Evolutionary conservation across 345 rosid genomes (phyloP).

Genomic region (Carallia brachiata): DNA sequence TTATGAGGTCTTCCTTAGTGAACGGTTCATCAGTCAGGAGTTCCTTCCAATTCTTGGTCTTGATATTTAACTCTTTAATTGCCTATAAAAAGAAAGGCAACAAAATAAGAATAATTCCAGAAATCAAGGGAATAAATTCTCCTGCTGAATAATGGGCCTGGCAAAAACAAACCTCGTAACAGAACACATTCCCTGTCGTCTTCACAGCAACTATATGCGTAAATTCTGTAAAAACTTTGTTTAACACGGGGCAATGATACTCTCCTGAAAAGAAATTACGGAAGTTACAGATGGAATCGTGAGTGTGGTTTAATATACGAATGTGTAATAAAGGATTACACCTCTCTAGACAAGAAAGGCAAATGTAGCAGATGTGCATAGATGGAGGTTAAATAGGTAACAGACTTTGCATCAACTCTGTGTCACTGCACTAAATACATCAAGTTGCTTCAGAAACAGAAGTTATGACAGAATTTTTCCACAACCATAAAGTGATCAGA

Average conservation of each 20-base stretch:
- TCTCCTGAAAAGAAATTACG: constrained; percentile 53
- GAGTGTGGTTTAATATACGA: not conserved
- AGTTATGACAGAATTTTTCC: not conserved
- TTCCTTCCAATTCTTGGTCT: constrained; percentile 91
- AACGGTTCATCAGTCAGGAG: constrained; percentile 84
- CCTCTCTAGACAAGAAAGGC: not conserved
- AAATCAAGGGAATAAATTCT: constrained; percentile 10
- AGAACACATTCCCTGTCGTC: constrained; percentile 87
- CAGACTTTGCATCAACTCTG: not conserved
- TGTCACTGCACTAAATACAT: not conserved
- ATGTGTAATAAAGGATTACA: constrained; percentile 3
- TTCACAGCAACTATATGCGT: constrained; percentile 90
- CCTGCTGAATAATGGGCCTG: constrained; percentile 5
- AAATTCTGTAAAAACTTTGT: constrained; percentile 90
- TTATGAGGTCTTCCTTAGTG: constrained; percentile 73
- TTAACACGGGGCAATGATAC: constrained; percentile 83
- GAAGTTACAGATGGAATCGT: not conserved
- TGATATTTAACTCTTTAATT: constrained; percentile 81
- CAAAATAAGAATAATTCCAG: constrained; percentile 1
- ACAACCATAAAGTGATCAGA: not conserved
- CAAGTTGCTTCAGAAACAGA: not conserved
- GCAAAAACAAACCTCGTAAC: constrained; percentile 59
- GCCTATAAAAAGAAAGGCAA: constrained; percentile 45
- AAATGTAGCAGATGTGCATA: not conserved
- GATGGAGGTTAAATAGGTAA: not conserved